These are phyloP conservation scores for Glaciozyma antarctica DNA, from an alignment of 768 basidiomycete genomes.

Conservation along the genomic window DNA sequence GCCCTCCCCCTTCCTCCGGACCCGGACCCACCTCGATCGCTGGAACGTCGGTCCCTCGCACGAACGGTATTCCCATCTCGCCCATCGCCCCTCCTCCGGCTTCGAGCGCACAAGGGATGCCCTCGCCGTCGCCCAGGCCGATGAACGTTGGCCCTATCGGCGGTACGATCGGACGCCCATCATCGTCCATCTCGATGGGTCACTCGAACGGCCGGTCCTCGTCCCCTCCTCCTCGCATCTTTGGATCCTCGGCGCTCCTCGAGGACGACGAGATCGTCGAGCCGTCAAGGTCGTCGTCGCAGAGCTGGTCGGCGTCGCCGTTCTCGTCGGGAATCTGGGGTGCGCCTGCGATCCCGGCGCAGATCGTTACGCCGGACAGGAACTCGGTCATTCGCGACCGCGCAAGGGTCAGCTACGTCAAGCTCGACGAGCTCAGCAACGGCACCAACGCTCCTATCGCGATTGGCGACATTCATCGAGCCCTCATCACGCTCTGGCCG, in stretches of 20 bases:
- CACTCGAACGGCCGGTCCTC: background rate
- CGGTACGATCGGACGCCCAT: conserved; percentile 18
- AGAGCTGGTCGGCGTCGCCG: background rate
- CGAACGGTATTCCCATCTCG: conserved; percentile 10
- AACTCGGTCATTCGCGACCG: conserved; percentile 32
- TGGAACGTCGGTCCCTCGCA: background rate
- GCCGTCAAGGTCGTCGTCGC: conserved; percentile 3
- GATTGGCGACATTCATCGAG: conserved; percentile 32
- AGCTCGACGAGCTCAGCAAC: conserved; percentile 29
- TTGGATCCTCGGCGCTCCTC: conserved; percentile 27
- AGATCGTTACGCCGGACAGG: conserved; percentile 18
- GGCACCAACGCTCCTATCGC: conserved; percentile 15
- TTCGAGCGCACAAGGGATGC: background rate
- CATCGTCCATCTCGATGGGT: conserved; percentile 8
- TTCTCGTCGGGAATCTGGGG: conserved; percentile 27
- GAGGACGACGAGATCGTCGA: conserved; percentile 31
- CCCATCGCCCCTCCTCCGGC: conserved; percentile 12
- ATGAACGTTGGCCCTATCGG: conserved; percentile 18
- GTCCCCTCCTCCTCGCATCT: conserved; percentile 17
- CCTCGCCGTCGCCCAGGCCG: conserved; percentile 9
- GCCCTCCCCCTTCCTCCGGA: background rate
- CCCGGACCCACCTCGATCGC: background rate
- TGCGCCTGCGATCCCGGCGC: conserved; percentile 6
- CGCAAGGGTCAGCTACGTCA: conserved; percentile 28
- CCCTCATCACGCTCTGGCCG: conserved; percentile 31